Percentiles rank a stretch among this genome's conserved stretches.
Evolutionary conservation across 148 eudicot genomes (phyloP).

Genomic region (Gaultheria prostrata): DNA sequence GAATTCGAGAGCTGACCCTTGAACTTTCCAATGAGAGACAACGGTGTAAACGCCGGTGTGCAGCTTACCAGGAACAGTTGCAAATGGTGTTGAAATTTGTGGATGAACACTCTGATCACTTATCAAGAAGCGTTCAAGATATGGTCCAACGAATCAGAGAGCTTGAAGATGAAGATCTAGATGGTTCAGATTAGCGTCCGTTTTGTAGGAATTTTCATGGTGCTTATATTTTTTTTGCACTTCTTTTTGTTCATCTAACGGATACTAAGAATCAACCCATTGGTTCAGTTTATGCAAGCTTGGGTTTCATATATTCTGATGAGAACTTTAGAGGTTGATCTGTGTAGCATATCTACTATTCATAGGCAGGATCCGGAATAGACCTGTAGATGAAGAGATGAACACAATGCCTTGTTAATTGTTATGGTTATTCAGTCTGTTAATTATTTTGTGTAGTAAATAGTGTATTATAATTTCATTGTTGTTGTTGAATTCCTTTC

Average conservation of each 20-base stretch:
- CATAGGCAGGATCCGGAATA: not conserved
- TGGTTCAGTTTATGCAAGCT: not conserved
- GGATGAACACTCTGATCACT: slow-evolving; percentile 26
- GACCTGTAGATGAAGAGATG: not conserved
- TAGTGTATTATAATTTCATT: not conserved
- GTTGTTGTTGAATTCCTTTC: not conserved
- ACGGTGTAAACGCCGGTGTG: slow-evolving; percentile 23
- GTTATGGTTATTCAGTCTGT: not conserved
- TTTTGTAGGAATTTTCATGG: not conserved
- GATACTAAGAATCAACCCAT: not conserved
- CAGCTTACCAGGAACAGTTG: slow-evolving; percentile 31
- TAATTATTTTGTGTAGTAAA: not conserved
- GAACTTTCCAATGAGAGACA: slow-evolving; percentile 31
- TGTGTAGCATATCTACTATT: not conserved
- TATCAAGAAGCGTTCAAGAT: slow-evolving; percentile 27
- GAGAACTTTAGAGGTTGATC: not conserved
- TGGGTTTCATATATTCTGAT: not conserved
- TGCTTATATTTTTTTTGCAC: not conserved
- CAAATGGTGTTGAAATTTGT: slow-evolving; percentile 22
- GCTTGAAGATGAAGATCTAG: slow-evolving; percentile 18
- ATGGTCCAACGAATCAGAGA: slow-evolving; percentile 24
- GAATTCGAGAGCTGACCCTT: slow-evolving; percentile 32
- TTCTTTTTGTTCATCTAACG: not conserved
- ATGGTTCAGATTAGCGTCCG: slow-evolving; percentile 16
- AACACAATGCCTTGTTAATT: not conserved